Base-by-base conservation (phyloP, 148 eudicot genomes). In the Spergularia bocconei region DNA sequence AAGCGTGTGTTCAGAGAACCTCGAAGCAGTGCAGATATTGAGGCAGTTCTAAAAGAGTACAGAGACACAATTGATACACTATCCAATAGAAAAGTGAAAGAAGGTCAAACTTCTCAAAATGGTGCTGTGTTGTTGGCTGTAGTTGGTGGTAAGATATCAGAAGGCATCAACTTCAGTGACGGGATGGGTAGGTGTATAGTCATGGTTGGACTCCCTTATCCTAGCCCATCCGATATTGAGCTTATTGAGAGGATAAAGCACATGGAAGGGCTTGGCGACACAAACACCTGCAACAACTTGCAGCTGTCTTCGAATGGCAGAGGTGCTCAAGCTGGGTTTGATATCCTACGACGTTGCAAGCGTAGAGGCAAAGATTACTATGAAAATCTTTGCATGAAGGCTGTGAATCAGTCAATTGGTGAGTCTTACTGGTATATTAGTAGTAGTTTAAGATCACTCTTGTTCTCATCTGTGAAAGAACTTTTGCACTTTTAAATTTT, bases 331-430 rank as follows among this genome's bases (percentile, higher is more conserved):
- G 68, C 86, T 57, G 98, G 96, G 33, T 87, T 94, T 74, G 91
- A 87, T 29, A 82, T 89, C 68, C 75, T 94, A 79, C 85, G 84
- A 80, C 92, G 92, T 48, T 91, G 98, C 81, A 92, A 83, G 79
- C 91, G 77, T 50, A 87, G 90, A 80, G 98, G 97, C 75, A 92
- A 82, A 70, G 93, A 92, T 72, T 94, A 94, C 48, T 94, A 94
- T 16, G 97, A 94, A 82, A 94, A 94, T 88, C 92, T 94, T 70
- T 92, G 97, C 85, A 94, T 92, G 96, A 94, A 94, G 81, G 97
- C 97, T 76, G 97, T 94, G 69, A 91, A 94, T 88, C 98, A 94
- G 84, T 94, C 97, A n/a, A 90, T 91, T 65, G 98, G 98, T 94
- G 75, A 69, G 91, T 84, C 38, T 4, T 69, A 68, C 54, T 38